These are phyloP conservation scores for Sarocladium oryzae DNA, from an alignment of 2,329 filamentous ascomycete species.

Conservation along the genomic window DNA sequence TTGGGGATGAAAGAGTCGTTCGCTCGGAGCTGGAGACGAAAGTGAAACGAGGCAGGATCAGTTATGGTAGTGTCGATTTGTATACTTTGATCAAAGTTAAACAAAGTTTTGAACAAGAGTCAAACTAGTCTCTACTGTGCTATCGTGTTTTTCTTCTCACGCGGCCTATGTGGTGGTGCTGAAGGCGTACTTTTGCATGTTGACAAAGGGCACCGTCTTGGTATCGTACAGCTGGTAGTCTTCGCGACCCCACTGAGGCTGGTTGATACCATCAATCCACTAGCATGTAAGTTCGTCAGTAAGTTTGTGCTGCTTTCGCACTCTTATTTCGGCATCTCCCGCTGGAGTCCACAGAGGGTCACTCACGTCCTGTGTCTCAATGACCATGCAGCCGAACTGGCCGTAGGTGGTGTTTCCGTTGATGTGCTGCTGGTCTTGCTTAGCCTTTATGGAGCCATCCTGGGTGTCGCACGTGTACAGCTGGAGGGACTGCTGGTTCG, in stretches of 20 bases:
- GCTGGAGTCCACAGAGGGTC: too few species aligned
- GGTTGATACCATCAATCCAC: slow-evolving; percentile 8
- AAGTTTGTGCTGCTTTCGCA: too few species aligned
- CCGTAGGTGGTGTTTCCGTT: slow-evolving; percentile 8
- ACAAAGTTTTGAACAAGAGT: too few species aligned
- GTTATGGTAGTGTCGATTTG: too few species aligned
- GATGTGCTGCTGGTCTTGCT: slow-evolving; percentile 7
- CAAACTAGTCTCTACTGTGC: too few species aligned
- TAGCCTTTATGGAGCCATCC: slow-evolving; percentile 8
- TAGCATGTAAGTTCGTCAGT: not conserved
- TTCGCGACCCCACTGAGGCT: slow-evolving; percentile 6
- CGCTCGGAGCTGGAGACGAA: too few species aligned
- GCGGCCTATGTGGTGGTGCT: not conserved
- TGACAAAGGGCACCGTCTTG: slow-evolving; percentile 7
- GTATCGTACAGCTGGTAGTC: slow-evolving; percentile 8
- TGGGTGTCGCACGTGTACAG: slow-evolving; percentile 8
- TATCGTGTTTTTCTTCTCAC: not conserved
- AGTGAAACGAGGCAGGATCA: too few species aligned
- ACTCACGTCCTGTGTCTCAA: slow-evolving; percentile 8
- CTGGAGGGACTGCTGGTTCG: slow-evolving; percentile 4
- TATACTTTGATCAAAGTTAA: too few species aligned
- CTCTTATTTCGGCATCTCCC: too few species aligned
- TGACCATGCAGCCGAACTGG: slow-evolving; percentile 9
- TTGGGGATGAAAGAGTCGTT: too few species aligned
- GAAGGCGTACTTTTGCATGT: slow-evolving; percentile 8